phyloP scores from a whole-genome alignment of 768 basidiomycete genomes.

The Tylopilus sp. region DNA sequence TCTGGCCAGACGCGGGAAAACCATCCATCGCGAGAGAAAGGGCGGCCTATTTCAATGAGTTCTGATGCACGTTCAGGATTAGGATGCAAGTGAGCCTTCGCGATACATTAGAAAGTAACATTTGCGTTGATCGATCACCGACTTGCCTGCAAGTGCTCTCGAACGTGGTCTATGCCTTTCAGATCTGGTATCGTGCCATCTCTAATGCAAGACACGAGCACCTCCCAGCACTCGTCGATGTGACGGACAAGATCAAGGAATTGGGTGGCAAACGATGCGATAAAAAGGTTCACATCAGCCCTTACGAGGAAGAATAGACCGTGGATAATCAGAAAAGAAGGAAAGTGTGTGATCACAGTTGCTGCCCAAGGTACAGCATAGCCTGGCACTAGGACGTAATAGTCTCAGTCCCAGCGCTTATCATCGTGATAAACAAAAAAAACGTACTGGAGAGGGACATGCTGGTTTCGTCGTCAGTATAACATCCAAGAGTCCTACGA shows the following conservation, averaged over 20 bases:
- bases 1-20: slow-evolving; percentile 17
- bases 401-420: no score
- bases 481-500: slow-evolving; percentile 11
- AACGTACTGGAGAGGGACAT: background rate
- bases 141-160: slow-evolving; percentile 14
- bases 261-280: background rate
- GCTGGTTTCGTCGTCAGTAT: slow-evolving; percentile 6
- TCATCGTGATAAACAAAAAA: background rate
- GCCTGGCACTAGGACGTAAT: slow-evolving; percentile 6
- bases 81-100: slow-evolving; percentile 9
- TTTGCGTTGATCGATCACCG: no score
- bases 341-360: slow-evolving; percentile 8
- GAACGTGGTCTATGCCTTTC: slow-evolving; percentile 9
- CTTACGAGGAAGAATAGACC: slow-evolving; percentile 18
- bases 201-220: slow-evolving; percentile 14
- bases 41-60: slow-evolving; percentile 10
- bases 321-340: slow-evolving; percentile 20
- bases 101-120: background rate
- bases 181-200: slow-evolving; percentile 17
- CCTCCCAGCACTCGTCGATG: slow-evolving; percentile 16
- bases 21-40: slow-evolving; percentile 16
- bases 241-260: slow-evolving; percentile 13
- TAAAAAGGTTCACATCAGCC: slow-evolving; percentile 1
- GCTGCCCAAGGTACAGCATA: slow-evolving; percentile 15
- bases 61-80: slow-evolving; percentile 20